Conservation (phyloP, 1,284 basidiomycete species). For the Golubevia pallescens region DNA sequence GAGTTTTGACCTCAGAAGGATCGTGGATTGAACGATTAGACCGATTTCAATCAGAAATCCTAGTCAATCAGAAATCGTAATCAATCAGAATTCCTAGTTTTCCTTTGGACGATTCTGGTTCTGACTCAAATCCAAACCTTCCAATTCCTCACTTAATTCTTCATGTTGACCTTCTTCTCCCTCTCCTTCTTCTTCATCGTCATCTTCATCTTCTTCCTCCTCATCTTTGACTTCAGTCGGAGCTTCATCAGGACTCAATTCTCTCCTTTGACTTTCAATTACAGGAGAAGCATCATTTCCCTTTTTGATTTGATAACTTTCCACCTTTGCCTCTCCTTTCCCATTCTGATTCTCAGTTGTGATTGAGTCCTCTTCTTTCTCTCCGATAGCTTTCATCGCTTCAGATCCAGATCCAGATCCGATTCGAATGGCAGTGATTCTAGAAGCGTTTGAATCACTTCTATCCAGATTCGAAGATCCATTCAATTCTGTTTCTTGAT, state of each 20-base stretch:
- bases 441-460: not conserved
- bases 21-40: too few relatives aligned
- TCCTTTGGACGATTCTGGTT: too few relatives aligned
- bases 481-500: not conserved
- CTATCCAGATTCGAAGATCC: not conserved
- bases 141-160: not conserved
- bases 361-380: not conserved
- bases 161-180: not conserved
- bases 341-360: not conserved
- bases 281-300: not conserved
- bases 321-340: not conserved
- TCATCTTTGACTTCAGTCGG: not conserved
- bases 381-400: not conserved
- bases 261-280: not conserved
- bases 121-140: too few relatives aligned
- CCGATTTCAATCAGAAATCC: too few relatives aligned
- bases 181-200: slow-evolving; percentile 1
- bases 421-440: not conserved
- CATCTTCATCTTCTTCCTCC: not conserved
- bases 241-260: not conserved
- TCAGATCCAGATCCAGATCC: not conserved
- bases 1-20: too few relatives aligned
- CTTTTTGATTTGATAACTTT: not conserved
- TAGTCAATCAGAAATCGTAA: too few relatives aligned
- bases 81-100: too few relatives aligned